Conservation (phyloP, 2,329 filamentous ascomycete species). For the Teratosphaeria pseudoeucalypti region DNA sequence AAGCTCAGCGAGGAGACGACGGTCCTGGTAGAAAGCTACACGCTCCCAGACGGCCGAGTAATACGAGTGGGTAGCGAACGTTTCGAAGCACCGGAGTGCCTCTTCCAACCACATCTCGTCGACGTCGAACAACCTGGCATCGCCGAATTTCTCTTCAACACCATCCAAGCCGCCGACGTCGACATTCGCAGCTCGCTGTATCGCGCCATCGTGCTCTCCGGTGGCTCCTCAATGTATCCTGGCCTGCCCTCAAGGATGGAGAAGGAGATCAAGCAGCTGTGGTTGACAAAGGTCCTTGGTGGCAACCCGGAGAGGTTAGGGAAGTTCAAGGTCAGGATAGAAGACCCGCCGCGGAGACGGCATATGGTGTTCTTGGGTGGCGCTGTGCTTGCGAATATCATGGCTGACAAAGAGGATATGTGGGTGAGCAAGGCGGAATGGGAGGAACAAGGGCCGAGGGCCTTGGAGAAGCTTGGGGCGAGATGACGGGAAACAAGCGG, state of each 20-base stretch:
- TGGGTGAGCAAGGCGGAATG: constrained; percentile 97
- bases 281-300: constrained; percentile 81
- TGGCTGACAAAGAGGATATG: constrained; percentile 98
- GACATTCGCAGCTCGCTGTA: constrained; percentile 89
- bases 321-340: constrained; percentile 99
- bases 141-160: constrained; percentile 97
- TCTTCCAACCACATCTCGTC: constrained; percentile 96
- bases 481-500: constrained; percentile 41
- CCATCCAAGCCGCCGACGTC: constrained; percentile 89
- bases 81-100: constrained; percentile 94
- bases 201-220: constrained; percentile 94
- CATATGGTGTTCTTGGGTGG: constrained; percentile 99
- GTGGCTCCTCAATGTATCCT: constrained; percentile 98
- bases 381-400: constrained; percentile 93
- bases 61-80: constrained; percentile 94
- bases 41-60: constrained; percentile 87
- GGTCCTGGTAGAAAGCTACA: constrained; percentile 94
- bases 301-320: constrained; percentile 87
- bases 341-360: constrained; percentile 86
- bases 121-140: constrained; percentile 96
- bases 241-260: constrained; percentile 88
- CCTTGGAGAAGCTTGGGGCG: constrained; percentile 85
- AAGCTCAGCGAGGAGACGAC: constrained; percentile 94
- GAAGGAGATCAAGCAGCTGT: constrained; percentile 97
- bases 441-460: constrained; percentile 79